Conservation (phyloP, 2,329 filamentous ascomycete species). For the Sporothrix protearum region DNA sequence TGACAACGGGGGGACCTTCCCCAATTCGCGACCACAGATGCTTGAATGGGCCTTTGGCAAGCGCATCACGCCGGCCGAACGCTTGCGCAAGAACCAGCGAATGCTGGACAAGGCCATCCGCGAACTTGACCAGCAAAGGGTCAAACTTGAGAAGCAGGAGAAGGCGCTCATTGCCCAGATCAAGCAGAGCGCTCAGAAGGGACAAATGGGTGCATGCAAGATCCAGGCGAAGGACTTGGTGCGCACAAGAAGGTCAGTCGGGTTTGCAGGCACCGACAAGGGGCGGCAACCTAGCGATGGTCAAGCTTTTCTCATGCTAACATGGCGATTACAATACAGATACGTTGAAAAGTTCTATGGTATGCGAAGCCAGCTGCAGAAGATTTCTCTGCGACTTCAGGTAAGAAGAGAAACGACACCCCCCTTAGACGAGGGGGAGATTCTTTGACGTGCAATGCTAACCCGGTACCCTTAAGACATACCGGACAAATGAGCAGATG, state of each 20-base stretch:
- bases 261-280: not conserved
- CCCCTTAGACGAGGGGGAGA: too few relatives aligned
- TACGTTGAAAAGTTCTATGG: constrained; percentile 98
- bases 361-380: constrained; percentile 95
- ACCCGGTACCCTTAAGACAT: constrained; percentile 58
- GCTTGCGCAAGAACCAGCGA: constrained; percentile 88
- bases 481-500: constrained; percentile 98
- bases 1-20: not conserved
- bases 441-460: too few relatives aligned
- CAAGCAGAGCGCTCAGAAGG: constrained; percentile 97
- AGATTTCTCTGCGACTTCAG: constrained; percentile 92
- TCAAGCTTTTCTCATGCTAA: not conserved
- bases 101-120: constrained; percentile 96
- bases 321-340: constrained; percentile 41
- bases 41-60: constrained; percentile 99
- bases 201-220: constrained; percentile 96
- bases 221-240: constrained; percentile 98
- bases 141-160: constrained; percentile 97
- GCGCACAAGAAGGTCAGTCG: constrained; percentile 68
- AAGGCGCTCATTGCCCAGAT: constrained; percentile 95
- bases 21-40: constrained; percentile 55
- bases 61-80: constrained; percentile 95
- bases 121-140: constrained; percentile 88
- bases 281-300: not conserved
- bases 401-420: constrained; percentile 43